Evolutionary conservation across 805 yeast genomes (phyloP).

Genomic region (Candida peoriensis): DNA sequence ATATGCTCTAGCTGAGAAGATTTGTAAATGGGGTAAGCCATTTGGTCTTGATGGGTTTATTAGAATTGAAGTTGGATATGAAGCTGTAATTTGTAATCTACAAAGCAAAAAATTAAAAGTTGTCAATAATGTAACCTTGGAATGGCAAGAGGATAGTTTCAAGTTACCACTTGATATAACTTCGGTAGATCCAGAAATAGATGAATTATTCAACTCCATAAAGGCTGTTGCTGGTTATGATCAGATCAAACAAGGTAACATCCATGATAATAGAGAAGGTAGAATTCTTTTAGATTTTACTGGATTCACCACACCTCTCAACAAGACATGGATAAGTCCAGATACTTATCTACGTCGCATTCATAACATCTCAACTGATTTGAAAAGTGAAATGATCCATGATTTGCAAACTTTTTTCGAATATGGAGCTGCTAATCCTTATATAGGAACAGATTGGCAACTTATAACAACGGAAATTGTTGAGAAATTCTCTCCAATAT

Average conservation of each 20-base stretch:
- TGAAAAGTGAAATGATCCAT: slow-evolving; percentile 30
- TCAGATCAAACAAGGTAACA: slow-evolving; percentile 39
- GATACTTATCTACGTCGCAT: slow-evolving; percentile 42
- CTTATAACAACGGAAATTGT: slow-evolving; percentile 42
- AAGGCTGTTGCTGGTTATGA: slow-evolving; percentile 31
- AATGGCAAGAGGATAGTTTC: slow-evolving; percentile 31
- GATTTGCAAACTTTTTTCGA: slow-evolving; percentile 29
- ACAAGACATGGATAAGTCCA: slow-evolving; percentile 42
- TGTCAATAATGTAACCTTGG: slow-evolving; percentile 39
- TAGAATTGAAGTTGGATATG: slow-evolving; percentile 57
- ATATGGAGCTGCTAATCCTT: slow-evolving; percentile 34
- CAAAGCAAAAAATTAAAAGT: slow-evolving; percentile 38
- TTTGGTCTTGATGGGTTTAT: slow-evolving; percentile 56
- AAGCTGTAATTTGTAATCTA: slow-evolving; percentile 57
- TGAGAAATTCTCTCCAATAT: slow-evolving; percentile 47
- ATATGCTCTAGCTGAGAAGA: slow-evolving; percentile 39
- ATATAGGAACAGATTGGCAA: slow-evolving; percentile 50
- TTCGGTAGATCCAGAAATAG: slow-evolving; percentile 2
- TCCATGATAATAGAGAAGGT: slow-evolving; percentile 43
- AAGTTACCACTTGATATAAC: slow-evolving; percentile 8
- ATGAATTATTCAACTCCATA: slow-evolving; percentile 10
- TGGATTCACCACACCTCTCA: slow-evolving; percentile 47
- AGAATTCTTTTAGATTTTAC: slow-evolving; percentile 48
- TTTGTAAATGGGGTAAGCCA: slow-evolving; percentile 46
- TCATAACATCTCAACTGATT: slow-evolving; percentile 29